Conservation (phyloP, 2,329 filamentous ascomycete genomes). For the Nemania serpens region DNA sequence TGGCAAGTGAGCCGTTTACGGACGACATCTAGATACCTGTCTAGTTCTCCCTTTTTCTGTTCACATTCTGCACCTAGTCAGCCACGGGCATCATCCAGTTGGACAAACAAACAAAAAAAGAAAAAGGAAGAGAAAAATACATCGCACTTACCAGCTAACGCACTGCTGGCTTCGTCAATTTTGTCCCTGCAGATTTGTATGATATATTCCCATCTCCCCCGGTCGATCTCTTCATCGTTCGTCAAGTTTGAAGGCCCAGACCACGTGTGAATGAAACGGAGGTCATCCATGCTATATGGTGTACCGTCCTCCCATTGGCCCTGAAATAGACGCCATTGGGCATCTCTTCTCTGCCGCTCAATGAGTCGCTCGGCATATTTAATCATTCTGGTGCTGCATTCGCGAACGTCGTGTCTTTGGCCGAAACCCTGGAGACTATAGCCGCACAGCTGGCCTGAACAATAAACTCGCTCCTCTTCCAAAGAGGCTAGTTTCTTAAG, state of each 20-base stretch:
- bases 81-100: slow-evolving; percentile 17
- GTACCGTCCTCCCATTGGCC: slow-evolving; percentile 26
- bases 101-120: no score
- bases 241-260: slow-evolving; percentile 46
- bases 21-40: slow-evolving; percentile 31
- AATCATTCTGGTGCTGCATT: slow-evolving; percentile 36
- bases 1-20: slow-evolving; percentile 40
- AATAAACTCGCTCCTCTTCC: slow-evolving; percentile 29
- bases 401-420: slow-evolving; percentile 32
- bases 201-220: slow-evolving; percentile 42
- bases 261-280: slow-evolving; percentile 46
- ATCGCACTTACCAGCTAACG: slow-evolving; percentile 43
- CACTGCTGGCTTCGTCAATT: slow-evolving; percentile 42
- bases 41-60: slow-evolving; percentile 27
- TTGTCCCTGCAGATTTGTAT: slow-evolving; percentile 42
- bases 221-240: slow-evolving; percentile 40
- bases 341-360: slow-evolving; percentile 32
- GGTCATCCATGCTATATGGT: slow-evolving; percentile 37
- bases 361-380: slow-evolving; percentile 31
- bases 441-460: slow-evolving; percentile 31
- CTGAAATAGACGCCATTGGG: slow-evolving; percentile 38
- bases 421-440: slow-evolving; percentile 32
- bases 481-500: slow-evolving; percentile 30
- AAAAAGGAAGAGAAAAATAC: neutral
- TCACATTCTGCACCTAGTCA: slow-evolving; percentile 30